Base-by-base conservation (phyloP, 2,329 filamentous ascomycete genomes). In the Botryotinia narcissicola region DNA sequence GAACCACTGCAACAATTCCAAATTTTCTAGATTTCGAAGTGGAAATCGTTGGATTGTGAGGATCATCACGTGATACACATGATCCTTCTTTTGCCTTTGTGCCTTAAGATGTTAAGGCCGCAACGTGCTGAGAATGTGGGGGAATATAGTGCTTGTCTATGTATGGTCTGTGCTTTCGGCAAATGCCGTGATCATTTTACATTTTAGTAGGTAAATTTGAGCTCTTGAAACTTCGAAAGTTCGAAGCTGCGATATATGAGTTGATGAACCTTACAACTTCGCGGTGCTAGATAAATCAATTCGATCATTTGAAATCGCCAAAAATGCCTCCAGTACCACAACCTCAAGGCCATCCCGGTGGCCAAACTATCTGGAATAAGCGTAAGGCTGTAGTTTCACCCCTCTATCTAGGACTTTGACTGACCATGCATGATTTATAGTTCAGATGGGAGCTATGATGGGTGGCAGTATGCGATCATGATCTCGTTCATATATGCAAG, bases 381-480 rank as follows among this genome's bases (percentile, higher is more conserved):
- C 70, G 70, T 72, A 72, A 67, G 61, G 46, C 32, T 22, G 72
- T 51, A 63, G 71, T 40, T 64, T 29, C 10, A n/a, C 51, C 25
- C n/a, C 32, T 64, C 16, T 63, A 42, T 48, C 66, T 57, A 73
- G 77, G 81, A 82, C 80, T 82, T 80, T 40, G 74, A 74, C 73
- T 78, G 72, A 78, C 74, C 66, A 79, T 81, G 35, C 66, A 80
- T 81, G n/a, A 80, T 73, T 67, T 76, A 79, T 82, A 97, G 94
- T 95, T 83, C 98, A 97, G 87, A 98, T 98, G 94, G 96, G 96
- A 79, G 94, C 93, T 76, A 91, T 99, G 91, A 98, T 98, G 94
- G 96, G 96, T 79, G 93, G 94, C 82, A 97, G 95, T 98, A 92
- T 80, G 94, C 89, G 70, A 72, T 61, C 73, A 60, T 59, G 25